These are phyloP conservation scores for Cystoderma amianthinum DNA, from an alignment of 768 basidiomycete species.

Conservation along the genomic window DNA sequence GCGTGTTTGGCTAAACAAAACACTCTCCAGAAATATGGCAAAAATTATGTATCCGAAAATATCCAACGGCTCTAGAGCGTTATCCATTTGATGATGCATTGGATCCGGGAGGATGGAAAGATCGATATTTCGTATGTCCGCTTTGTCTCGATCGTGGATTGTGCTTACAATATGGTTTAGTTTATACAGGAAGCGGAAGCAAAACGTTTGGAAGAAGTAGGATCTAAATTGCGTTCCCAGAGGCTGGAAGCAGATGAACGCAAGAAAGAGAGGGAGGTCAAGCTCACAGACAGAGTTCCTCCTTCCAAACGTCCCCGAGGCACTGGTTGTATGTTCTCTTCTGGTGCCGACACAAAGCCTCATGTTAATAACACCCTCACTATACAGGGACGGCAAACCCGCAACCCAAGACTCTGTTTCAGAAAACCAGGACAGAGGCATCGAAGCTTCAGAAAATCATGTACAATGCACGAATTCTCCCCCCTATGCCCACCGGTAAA, in stretches of 20 bases:
- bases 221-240: slow-evolving; percentile 54
- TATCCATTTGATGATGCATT: slow-evolving; percentile 30
- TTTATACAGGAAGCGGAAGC: slow-evolving; percentile 52
- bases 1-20: slow-evolving; percentile 3
- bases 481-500: slow-evolving; percentile 46
- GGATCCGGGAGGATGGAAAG: slow-evolving; percentile 60
- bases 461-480: slow-evolving; percentile 44
- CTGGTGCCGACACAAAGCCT: slow-evolving; percentile 9
- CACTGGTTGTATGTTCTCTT: slow-evolving; percentile 39
- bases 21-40: slow-evolving; percentile 55
- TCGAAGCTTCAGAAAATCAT: slow-evolving; percentile 60
- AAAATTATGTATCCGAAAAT: slow-evolving; percentile 53
- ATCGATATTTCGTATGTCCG: slow-evolving; percentile 56
- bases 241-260: slow-evolving; percentile 67
- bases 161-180: slow-evolving; percentile 21
- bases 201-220: slow-evolving; percentile 55
- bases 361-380: slow-evolving; percentile 7
- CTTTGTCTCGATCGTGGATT: background rate
- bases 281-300: slow-evolving; percentile 64
- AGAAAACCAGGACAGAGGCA: slow-evolving; percentile 70
- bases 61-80: slow-evolving; percentile 44
- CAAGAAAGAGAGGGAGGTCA: slow-evolving; percentile 73
- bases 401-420: slow-evolving; percentile 64
- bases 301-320: slow-evolving; percentile 54
- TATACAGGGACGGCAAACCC: slow-evolving; percentile 25